These are phyloP conservation scores for Didymosphaeria variabile DNA, from an alignment of 2,329 filamentous ascomycete genomes.

Conservation along the genomic window DNA sequence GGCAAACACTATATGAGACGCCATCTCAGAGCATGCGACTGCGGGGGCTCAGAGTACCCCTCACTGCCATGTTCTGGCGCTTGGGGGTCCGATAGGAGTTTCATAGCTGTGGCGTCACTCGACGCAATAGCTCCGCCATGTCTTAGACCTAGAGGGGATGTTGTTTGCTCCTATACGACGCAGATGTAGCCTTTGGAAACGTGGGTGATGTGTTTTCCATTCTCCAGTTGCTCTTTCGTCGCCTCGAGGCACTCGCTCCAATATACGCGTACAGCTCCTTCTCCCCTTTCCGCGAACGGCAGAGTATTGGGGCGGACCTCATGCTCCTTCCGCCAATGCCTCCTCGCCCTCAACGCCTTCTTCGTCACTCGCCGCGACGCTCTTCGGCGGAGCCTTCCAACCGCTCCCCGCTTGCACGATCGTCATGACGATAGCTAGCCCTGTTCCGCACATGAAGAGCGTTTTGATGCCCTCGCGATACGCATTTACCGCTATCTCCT, in stretches of 20 bases:
- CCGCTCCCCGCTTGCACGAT: slow-evolving; percentile 67
- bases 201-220: neutral
- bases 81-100: too few relatives aligned
- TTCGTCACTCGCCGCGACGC: slow-evolving; percentile 25
- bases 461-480: slow-evolving; percentile 64
- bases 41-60: neutral
- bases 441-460: slow-evolving; percentile 63
- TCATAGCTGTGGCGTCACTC: neutral
- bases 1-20: neutral
- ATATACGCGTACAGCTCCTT: neutral
- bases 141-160: neutral
- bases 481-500: slow-evolving; percentile 59
- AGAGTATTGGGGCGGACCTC: neutral
- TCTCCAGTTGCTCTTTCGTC: neutral
- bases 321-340: slow-evolving; percentile 29
- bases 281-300: neutral
- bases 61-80: neutral
- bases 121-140: neutral
- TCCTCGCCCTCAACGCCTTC: slow-evolving; percentile 37
- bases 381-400: slow-evolving; percentile 56
- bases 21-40: neutral
- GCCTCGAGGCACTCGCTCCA: neutral
- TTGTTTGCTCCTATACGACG: slow-evolving; percentile 1
- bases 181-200: neutral
- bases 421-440: slow-evolving; percentile 59